Evolutionary conservation across 306 rosid genomes (phyloP), one percentile per base, ranked within the genome.

Genomic region (Vigna mungo): DNA sequence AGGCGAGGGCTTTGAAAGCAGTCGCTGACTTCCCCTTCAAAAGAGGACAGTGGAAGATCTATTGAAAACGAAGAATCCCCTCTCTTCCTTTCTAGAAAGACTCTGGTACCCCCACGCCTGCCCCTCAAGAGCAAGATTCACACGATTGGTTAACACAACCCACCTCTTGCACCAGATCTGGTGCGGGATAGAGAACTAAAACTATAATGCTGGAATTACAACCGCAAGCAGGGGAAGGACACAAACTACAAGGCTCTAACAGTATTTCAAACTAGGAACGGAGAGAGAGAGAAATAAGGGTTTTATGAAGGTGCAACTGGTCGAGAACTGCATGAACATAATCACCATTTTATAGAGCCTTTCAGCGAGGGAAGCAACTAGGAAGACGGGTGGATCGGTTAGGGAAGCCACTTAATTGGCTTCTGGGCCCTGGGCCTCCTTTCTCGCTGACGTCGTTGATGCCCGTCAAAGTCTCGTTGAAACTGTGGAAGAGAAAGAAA

Each of bases 1-100:
- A 78, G 86, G 69, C 89, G 97, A 97, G 98, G 98, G 98, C 89
- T 89, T 92, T 90, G 82, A 84, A 85, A 94, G 93, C 97, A 93
- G 98, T 95, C 96, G 98, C 91, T 96, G 96, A 96, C 97, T 89
- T 85, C 97, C 97, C 97, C 96, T 94, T 68, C 96, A 90, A 86
- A 88, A 84, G 91, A 74, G 81, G 41, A 87, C 96, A 88, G 91
- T 85, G 72, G 85, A 25, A 46, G 83, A 83, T 85, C 86, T 74
- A 80, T 79, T 7, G 84, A 86, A 85, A 86, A 71, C 13, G 85
- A 82, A 85, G 80, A 78, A 62, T 2, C 39, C 86, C 77, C 92
- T 52, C 82, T 51, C 74, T 60, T 72, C 55, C 53, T 75, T 86
- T 71, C 82, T 71, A 74, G 74, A 69, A 63, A 2, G 32, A 84